Conservation (phyloP, 2,329 filamentous ascomycete genomes). For the Penicillium freii region DNA sequence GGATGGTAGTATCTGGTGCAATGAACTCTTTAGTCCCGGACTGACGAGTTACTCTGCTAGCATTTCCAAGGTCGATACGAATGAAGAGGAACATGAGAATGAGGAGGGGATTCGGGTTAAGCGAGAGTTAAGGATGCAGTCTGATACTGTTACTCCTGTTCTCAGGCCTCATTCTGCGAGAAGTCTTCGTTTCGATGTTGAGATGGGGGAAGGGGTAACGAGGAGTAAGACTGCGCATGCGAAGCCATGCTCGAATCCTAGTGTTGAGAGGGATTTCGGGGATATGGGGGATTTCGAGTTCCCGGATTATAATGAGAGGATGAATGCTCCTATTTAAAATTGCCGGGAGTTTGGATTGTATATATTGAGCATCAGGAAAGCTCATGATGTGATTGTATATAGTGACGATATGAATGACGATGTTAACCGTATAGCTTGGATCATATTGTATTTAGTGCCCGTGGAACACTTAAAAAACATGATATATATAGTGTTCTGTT, state of each 20-base stretch:
- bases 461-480: background rate
- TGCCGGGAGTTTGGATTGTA: background rate
- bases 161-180: background rate
- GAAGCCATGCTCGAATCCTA: background rate
- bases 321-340: slow-evolving; percentile 23
- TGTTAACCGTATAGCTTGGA: background rate
- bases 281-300: slow-evolving; percentile 25
- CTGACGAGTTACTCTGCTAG: slow-evolving; percentile 26
- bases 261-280: slow-evolving; percentile 22
- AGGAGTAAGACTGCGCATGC: background rate
- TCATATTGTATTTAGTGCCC: too few relatives aligned
- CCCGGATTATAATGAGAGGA: slow-evolving; percentile 24
- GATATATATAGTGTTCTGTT: background rate
- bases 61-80: slow-evolving; percentile 23
- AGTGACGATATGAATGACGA: background rate
- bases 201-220: background rate
- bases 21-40: slow-evolving; percentile 19
- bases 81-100: slow-evolving; percentile 8
- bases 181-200: background rate
- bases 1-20: slow-evolving; percentile 17
- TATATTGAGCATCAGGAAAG: background rate
- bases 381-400: background rate
- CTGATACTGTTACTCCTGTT: slow-evolving; percentile 11
- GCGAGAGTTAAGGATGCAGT: slow-evolving; percentile 28
- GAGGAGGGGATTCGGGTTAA: slow-evolving; percentile 30